Percentiles rank a stretch among this genome's conserved stretches.
These are phyloP conservation scores for Sanghuangporus sanghuang DNA, from an alignment of 1,284 basidiomycete species.

Conservation along the genomic window DNA sequence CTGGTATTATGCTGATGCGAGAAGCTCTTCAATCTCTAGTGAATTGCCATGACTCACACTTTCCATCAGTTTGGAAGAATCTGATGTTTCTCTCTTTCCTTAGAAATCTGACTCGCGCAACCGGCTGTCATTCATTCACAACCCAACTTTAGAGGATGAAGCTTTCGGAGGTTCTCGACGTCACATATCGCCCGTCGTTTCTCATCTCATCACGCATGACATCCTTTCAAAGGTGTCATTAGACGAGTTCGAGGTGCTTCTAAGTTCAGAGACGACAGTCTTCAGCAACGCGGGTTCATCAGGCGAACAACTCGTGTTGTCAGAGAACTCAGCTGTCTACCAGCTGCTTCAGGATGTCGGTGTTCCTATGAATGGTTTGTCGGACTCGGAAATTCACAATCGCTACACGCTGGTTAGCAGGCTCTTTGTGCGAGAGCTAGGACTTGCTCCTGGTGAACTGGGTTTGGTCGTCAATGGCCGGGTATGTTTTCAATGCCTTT, in stretches of 20 bases:
- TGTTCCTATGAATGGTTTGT: slow-evolving; percentile 24
- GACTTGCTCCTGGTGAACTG: slow-evolving; percentile 50
- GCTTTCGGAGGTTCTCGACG: slow-evolving; percentile 15
- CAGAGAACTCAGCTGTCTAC: slow-evolving; percentile 30
- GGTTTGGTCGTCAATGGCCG: slow-evolving; percentile 79
- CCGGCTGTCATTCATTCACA: slow-evolving; percentile 64
- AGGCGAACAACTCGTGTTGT: slow-evolving; percentile 33
- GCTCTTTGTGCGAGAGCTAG: slow-evolving; percentile 46
- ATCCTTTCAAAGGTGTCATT: slow-evolving; percentile 33
- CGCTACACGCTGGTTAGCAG: slow-evolving; percentile 39
- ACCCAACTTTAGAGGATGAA: slow-evolving; percentile 31
- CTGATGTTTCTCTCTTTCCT: neutral
- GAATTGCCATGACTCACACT: slow-evolving; percentile 21
- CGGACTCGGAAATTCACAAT: slow-evolving; percentile 32
- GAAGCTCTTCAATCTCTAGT: slow-evolving; percentile 68
- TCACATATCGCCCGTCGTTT: slow-evolving; percentile 29
- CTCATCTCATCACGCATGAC: slow-evolving; percentile 38
- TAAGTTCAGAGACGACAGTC: slow-evolving; percentile 18
- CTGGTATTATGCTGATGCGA: slow-evolving; percentile 51
- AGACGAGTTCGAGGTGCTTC: slow-evolving; percentile 8
- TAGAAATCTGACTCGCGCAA: slow-evolving; percentile 40
- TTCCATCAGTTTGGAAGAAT: neutral
- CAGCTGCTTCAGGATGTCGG: slow-evolving; percentile 32
- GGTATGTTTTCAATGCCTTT: slow-evolving; percentile 37
- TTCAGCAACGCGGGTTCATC: slow-evolving; percentile 19